phyloP scores from a whole-genome alignment of 148 eudicot species.

The Drosera capensis region DNA sequence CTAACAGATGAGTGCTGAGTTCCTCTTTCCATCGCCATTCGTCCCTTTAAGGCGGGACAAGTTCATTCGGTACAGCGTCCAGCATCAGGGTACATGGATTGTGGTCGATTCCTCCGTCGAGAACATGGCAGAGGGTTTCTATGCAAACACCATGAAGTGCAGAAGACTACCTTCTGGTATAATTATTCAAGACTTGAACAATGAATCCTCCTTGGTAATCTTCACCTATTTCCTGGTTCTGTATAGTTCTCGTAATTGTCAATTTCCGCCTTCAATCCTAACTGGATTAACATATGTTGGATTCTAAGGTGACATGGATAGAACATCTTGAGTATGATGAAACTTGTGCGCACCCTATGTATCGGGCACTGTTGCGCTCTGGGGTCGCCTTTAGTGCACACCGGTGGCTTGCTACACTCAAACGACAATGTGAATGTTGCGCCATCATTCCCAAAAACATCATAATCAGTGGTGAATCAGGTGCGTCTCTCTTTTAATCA shows the following conservation, averaged over 20 bases:
- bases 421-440: conserved; percentile 41
- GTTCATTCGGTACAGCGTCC: conserved; percentile 58
- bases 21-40: conserved; percentile 41
- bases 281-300: not conserved
- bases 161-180: conserved; percentile 80
- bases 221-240: not conserved
- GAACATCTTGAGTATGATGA: conserved; percentile 73
- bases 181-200: conserved; percentile 56
- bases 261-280: not conserved
- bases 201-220: conserved; percentile 63
- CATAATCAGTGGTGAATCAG: conserved; percentile 22
- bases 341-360: conserved; percentile 26
- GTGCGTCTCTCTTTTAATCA: conserved; percentile 9
- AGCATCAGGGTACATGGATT: conserved; percentile 62
- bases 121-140: conserved; percentile 21
- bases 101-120: conserved; percentile 72
- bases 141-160: conserved; percentile 19
- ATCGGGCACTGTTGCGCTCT: conserved; percentile 41
- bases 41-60: conserved; percentile 56
- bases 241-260: no score
- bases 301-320: conserved; percentile 69
- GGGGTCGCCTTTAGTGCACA: conserved; percentile 70
- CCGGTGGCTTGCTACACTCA: conserved; percentile 54
- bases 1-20: conserved; percentile 22
- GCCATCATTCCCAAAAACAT: conserved; percentile 17